phyloP scores from a whole-genome alignment of 1,284 basidiomycete genomes.

The Pseudozyma sp. region DNA sequence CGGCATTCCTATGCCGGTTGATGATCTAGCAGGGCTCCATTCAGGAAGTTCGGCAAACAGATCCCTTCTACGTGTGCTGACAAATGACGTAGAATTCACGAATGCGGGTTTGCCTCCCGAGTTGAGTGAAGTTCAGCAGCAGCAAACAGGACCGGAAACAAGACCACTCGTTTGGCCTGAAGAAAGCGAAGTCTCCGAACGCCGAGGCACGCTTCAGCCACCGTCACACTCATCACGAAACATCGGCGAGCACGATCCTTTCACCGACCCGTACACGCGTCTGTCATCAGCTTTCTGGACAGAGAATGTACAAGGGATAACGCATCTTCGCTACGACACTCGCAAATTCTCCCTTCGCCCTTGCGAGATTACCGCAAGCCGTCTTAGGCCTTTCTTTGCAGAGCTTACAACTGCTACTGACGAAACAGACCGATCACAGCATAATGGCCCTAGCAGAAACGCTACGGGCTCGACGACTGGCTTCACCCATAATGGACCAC shows the following conservation, averaged over 20 bases:
- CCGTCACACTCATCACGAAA: neutral
- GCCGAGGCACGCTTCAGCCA: neutral
- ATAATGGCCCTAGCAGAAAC: neutral
- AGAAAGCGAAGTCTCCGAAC: no score
- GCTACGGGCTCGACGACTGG: neutral
- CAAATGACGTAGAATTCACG: no score
- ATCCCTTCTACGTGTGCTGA: conserved; percentile 1
- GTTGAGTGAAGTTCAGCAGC: no score
- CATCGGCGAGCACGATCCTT: neutral
- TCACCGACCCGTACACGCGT: conserved; percentile 10
- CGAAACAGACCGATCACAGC: no score
- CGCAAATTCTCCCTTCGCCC: conserved; percentile 60
- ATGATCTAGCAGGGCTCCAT: conserved; percentile 28
- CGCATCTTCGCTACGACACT: conserved; percentile 56
- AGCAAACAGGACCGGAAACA: no score
- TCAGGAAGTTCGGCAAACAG: conserved; percentile 23
- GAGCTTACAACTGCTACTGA: conserved; percentile 22
- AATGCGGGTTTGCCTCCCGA: no score
- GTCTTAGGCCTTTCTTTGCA: conserved; percentile 48
- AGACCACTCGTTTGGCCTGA: no score
- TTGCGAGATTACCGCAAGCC: conserved; percentile 53
- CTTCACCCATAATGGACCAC: conserved; percentile 28
- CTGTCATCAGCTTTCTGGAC: neutral
- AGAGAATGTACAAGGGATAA: conserved; percentile 28
- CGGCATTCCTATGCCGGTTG: conserved; percentile 43